Conservation (phyloP, 2,329 filamentous ascomycete genomes). For the Verticillium tricorpus region DNA sequence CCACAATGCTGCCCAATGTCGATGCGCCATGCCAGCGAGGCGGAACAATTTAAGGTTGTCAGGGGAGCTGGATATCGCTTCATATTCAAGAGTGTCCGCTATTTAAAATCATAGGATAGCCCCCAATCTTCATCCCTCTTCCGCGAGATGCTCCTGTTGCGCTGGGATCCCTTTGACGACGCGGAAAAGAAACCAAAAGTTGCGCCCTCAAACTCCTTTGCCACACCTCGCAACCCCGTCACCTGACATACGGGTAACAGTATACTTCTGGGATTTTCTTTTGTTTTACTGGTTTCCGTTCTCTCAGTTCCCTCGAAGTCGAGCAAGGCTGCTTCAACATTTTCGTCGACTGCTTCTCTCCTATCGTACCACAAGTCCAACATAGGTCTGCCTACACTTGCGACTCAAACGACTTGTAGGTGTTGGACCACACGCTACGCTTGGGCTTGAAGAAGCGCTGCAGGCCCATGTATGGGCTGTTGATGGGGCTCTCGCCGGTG, state of each 20-base stretch:
- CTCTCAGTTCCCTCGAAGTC: background rate
- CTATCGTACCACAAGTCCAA: background rate
- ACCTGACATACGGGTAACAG: background rate
- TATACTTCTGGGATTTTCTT: background rate
- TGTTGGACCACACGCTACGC: slow-evolving; percentile 25
- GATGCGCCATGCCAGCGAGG: background rate
- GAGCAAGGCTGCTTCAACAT: background rate
- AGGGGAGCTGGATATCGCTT: background rate
- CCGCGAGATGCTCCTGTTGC: background rate
- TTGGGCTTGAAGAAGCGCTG: slow-evolving; percentile 38
- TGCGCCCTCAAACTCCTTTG: background rate
- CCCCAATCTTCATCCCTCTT: background rate
- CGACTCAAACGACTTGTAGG: slow-evolving; percentile 6
- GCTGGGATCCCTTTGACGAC: background rate
- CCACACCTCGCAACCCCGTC: background rate
- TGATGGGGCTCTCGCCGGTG: slow-evolving; percentile 66
- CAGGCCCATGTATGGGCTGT: slow-evolving; percentile 62
- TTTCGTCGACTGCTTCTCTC: background rate
- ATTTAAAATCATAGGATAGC: background rate
- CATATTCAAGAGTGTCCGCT: background rate
- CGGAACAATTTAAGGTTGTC: background rate
- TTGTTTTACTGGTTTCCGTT: background rate
- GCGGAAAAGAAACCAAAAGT: background rate
- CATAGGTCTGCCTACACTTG: background rate
- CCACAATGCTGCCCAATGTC: background rate